Conservation (phyloP, 176 grass and related monocot genomes). For the Zoysia pacifica region DNA sequence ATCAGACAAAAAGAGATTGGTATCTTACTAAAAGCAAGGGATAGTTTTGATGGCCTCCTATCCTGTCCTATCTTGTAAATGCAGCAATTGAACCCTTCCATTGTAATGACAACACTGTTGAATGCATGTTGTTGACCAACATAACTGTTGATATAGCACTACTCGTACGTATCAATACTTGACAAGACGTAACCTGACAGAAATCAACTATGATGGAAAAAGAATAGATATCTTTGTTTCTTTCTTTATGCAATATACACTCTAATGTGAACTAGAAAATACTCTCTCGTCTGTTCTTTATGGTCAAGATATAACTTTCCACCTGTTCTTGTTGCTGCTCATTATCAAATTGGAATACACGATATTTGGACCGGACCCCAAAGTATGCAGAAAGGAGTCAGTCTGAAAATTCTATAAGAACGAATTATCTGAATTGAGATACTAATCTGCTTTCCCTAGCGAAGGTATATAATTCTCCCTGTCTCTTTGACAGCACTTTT, state of each 20-base stretch:
- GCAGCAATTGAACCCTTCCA: conserved; percentile 33
- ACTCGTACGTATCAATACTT: neutral
- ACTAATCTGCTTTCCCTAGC: neutral
- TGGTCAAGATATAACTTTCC: conserved; percentile 12
- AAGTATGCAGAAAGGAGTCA: neutral
- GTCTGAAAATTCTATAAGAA: neutral
- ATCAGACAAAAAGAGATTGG: conserved; percentile 87
- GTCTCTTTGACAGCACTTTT: neutral
- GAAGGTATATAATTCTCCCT: neutral
- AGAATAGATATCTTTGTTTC: neutral
- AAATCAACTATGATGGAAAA: neutral
- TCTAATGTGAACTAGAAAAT: neutral
- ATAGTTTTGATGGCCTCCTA: conserved; percentile 16
- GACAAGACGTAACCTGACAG: neutral
- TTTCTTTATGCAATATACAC: neutral
- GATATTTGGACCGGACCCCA: conserved; percentile 4
- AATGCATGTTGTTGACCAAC: conserved; percentile 37
- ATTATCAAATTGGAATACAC: neutral
- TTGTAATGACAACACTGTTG: conserved; percentile 35
- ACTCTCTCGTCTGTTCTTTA: neutral
- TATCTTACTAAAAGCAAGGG: conserved; percentile 44
- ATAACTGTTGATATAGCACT: conserved; percentile 3
- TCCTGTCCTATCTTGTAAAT: conserved; percentile 35
- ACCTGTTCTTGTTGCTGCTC: neutral
- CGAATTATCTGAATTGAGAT: neutral